A percentile compares a stretch with the other conserved stretches of the same genome.
phyloP scores from a whole-genome alignment of 2,329 filamentous ascomycete species.

The Fusarium annulatum region DNA sequence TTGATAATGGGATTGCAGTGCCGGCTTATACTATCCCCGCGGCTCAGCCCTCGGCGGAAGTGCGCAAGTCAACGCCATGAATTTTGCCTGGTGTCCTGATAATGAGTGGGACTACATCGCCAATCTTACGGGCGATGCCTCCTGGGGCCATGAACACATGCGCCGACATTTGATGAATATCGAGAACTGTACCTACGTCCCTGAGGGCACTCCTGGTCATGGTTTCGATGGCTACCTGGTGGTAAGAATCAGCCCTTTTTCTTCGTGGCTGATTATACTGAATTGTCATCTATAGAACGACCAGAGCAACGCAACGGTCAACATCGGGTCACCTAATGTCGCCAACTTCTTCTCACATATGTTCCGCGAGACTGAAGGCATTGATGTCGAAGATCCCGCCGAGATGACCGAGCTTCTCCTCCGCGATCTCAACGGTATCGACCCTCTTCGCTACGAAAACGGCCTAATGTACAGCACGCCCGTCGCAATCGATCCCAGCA shows the following conservation, averaged over 20 bases:
- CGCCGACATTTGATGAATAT: neutral
- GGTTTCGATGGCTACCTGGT: neutral
- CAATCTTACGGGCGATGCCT: neutral
- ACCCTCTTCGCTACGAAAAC: neutral
- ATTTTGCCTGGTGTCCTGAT: neutral
- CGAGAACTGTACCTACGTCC: constrained; percentile 1
- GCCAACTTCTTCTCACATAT: neutral
- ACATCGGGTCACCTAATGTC: neutral
- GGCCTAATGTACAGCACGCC: neutral
- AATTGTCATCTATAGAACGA: neutral
- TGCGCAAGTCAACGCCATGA: constrained; percentile 10
- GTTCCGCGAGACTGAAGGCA: neutral
- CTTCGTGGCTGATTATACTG: rapidly evolving
- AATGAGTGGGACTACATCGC: constrained; percentile 11
- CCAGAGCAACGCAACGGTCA: neutral
- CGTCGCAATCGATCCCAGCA: neutral
- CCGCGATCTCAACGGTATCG: neutral
- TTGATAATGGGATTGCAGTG: neutral
- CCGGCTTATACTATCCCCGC: constrained; percentile 10
- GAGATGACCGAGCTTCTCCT: neutral
- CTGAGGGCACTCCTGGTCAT: neutral
- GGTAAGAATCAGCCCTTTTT: neutral
- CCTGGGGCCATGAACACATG: constrained; percentile 9
- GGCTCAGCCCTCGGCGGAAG: neutral
- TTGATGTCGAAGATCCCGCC: neutral